Base-by-base conservation (phyloP, 495 filamentous ascomycete species). In the Gamarada debralockiae region DNA sequence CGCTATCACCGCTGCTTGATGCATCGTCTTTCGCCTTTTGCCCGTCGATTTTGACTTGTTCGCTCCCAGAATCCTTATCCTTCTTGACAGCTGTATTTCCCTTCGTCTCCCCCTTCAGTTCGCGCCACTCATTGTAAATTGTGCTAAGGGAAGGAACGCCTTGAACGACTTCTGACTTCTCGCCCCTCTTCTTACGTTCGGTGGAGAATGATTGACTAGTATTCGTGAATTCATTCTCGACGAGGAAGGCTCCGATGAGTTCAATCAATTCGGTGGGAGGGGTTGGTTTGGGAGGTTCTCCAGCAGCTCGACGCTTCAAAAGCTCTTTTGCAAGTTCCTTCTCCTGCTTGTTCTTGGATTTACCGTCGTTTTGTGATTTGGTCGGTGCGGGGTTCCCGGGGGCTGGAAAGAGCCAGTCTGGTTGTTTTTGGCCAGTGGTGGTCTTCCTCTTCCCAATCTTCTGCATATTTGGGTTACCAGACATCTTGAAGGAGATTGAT, bases 161-260 rank as follows among this genome's bases (percentile, higher is more conserved):
- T 33, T 71, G 62, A 52, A 67, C 56, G n/a, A 59, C 40, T 38
- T 60, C 58, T 5, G 60, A 48, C 41, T 62, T 68, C 23, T 46
- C 58, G 17, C 68, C 61, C 59, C 70, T 75, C 61, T 65, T 70
- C 41, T 61, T 63, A 27, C 75, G 69, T 54, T 89, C 82, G 55
- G 84, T 78, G 18, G 67, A 65, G 56, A 89, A 83, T 2, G 80
- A 72, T 52, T 72, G 66, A 51, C 76, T 79, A 23, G 87, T 77
- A 36, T 70, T 70, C 17, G 73, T 61, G 57, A 86, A 88, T 25
- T 81, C 79, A 64, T 84, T 77, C 36, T 84, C 78, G 55, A 76
- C 72, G 25, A 91, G 73, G 68, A 89, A 90, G 13, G 71, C 68
- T 25, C 79, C 77, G 56, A 91, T 75, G n/a, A 87, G 71, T 36